phyloP scores from a whole-genome alignment of 2,329 filamentous ascomycete species.

The Neopestalotiopsis clavispora region DNA sequence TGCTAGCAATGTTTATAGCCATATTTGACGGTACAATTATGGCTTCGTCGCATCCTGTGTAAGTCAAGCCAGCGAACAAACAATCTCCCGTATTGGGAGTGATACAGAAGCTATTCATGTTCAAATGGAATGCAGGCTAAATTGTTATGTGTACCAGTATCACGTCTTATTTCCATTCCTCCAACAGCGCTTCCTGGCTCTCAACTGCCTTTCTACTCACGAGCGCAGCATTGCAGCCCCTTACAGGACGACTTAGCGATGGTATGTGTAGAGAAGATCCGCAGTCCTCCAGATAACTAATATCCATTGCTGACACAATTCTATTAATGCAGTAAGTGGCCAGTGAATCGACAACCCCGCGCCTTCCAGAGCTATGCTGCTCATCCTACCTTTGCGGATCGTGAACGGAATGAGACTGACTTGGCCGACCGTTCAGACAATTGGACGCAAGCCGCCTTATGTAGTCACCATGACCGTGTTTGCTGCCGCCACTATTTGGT shows the following conservation, averaged over 20 bases:
- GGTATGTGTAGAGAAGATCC: background rate
- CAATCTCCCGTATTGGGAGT: background rate
- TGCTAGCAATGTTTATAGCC: conserved; percentile 61
- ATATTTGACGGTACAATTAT: conserved; percentile 82
- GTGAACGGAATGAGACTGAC: background rate
- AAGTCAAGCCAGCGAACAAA: background rate
- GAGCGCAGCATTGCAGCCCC: conserved; percentile 75
- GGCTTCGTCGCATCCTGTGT: conserved; percentile 78
- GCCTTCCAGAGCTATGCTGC: background rate
- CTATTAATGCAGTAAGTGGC: background rate
- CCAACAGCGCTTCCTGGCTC: conserved; percentile 82
- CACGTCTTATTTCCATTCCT: conserved; percentile 77
- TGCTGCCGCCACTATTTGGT: conserved; percentile 69
- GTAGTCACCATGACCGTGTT: conserved; percentile 68
- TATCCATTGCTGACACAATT: background rate
- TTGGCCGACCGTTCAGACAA: conserved; percentile 42
- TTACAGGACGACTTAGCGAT: conserved; percentile 77
- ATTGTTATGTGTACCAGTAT: conserved; percentile 46
- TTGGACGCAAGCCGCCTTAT: conserved; percentile 72
- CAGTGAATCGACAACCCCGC: background rate
- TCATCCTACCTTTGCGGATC: background rate
- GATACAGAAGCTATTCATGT: background rate
- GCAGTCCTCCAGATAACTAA: background rate
- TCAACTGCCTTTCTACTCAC: conserved; percentile 81
- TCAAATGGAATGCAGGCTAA: background rate